Conservation (phyloP, 1,139 yeast genomes). For the Debaryomyces nepalensis region DNA sequence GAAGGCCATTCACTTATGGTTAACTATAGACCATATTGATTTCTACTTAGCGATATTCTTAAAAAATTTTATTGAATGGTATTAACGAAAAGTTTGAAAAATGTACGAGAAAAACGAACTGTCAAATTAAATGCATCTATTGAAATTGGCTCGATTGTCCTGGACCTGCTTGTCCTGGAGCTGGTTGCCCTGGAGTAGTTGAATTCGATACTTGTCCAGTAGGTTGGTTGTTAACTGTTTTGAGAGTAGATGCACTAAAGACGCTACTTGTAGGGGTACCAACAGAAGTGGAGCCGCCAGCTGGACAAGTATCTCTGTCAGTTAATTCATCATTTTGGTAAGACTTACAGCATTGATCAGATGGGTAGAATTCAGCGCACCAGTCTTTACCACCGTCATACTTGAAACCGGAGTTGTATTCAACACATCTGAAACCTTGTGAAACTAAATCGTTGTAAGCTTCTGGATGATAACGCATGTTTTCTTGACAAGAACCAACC, state of each 20-base stretch:
- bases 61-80: conserved; percentile 1
- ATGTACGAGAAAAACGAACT: conserved; percentile 4
- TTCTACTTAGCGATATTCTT: no score
- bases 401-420: conserved; percentile 26
- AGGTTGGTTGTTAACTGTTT: not conserved
- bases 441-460: conserved; percentile 18
- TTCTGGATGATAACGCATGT: conserved; percentile 21
- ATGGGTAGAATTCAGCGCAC: conserved; percentile 25
- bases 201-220: not conserved
- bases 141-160: conserved; percentile 1
- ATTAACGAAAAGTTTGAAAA: not conserved
- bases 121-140: not conserved
- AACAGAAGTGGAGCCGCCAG: conserved; percentile 5
- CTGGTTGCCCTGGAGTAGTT: not conserved
- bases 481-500: conserved; percentile 25
- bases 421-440: conserved; percentile 27
- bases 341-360: conserved; percentile 22
- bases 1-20: no score
- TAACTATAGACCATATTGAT: no score
- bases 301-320: conserved; percentile 23
- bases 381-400: conserved; percentile 28
- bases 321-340: conserved; percentile 21
- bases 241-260: conserved; percentile 1
- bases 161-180: conserved; percentile 1
- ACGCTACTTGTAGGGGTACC: conserved; percentile 1